Evolutionary conservation across 257 asterid genomes (phyloP), one percentile per base, ranked within the genome.

Genomic region (Vinca minor): DNA sequence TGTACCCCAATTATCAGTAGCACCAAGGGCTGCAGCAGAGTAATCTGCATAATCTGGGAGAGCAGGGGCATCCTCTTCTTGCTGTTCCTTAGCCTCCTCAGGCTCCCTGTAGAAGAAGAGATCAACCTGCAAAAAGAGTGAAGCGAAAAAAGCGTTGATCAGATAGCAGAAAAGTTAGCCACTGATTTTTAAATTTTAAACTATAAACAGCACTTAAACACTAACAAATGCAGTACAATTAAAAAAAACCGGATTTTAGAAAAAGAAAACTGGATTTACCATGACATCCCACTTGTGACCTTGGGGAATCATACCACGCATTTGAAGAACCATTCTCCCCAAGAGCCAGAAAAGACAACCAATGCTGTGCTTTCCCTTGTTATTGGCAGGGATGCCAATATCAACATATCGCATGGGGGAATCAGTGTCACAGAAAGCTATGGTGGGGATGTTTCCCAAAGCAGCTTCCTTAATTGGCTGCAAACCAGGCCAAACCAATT

Each of bases 391-490:
- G 20, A 77, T 77, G 32, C 81, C 81, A 69, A 77, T 73, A 59
- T 77, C 81, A 32, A 77, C 81, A 61, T 77, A 73, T 8, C 64
- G 50, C 81, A 77, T 73, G 0, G 81, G 81, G 32, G 78, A 73
- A 35, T 77, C 81, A 7, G 81, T 77, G 49, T 77, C 81, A 56
- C 81, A 77, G 59, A 77, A 73, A 41, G 81, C 81, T 48, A 77
- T 77, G 28, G 81, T 77, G 59, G 81, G 81, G 53, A 77, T 77
- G 65, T 66, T 77, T 29, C 55, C 35, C 52, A 77, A 69, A 48
- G 78, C 81, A 29, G 73, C 81, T 49, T 77, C 81, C 68, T 73
- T 77, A 9, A 77, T 77, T 12, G 82, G 82, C 82, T 77, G 73
- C 76, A 66, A 34, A 45, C 14, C 8, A 65, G 23, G 29, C n/a